Evolutionary conservation across 148 eudicot species (phyloP).

Genomic region (Cornus kousa): DNA sequence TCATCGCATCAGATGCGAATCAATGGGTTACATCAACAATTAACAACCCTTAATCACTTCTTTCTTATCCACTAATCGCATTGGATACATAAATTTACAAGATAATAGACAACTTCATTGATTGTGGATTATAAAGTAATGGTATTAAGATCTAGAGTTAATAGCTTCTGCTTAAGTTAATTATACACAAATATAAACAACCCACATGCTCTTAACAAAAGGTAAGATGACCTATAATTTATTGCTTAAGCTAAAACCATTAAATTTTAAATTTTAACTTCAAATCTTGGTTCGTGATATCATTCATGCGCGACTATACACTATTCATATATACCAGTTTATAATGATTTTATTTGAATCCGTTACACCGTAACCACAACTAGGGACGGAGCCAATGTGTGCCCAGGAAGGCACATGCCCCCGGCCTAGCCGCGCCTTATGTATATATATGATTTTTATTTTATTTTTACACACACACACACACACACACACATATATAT

Average conservation of each 20-base stretch:
- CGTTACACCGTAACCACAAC: too few species aligned
- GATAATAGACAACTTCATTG: neutral
- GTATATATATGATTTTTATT: too few species aligned
- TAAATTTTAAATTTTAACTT: too few species aligned
- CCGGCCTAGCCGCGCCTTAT: too few species aligned
- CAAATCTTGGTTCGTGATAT: too few species aligned
- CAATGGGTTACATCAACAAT: slow-evolving; percentile 1
- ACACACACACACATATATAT: too few species aligned
- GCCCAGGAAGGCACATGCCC: too few species aligned
- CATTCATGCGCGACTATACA: too few species aligned
- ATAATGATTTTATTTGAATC: too few species aligned
- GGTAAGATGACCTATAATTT: neutral
- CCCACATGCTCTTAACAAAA: neutral
- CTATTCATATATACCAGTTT: too few species aligned
- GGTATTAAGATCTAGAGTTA: slow-evolving; percentile 1
- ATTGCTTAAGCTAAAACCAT: neutral
- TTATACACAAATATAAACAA: neutral
- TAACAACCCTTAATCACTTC: neutral
- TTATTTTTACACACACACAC: too few species aligned
- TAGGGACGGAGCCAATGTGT: too few species aligned
- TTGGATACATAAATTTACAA: slow-evolving; percentile 19
- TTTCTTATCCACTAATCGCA: slow-evolving; percentile 27
- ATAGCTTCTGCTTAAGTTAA: neutral
- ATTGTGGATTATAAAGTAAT: neutral
- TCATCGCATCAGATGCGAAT: slow-evolving; percentile 1